Evolutionary conservation across 1,139 yeast species (phyloP).

Genomic region (Saccharomyces pastorianus): DNA sequence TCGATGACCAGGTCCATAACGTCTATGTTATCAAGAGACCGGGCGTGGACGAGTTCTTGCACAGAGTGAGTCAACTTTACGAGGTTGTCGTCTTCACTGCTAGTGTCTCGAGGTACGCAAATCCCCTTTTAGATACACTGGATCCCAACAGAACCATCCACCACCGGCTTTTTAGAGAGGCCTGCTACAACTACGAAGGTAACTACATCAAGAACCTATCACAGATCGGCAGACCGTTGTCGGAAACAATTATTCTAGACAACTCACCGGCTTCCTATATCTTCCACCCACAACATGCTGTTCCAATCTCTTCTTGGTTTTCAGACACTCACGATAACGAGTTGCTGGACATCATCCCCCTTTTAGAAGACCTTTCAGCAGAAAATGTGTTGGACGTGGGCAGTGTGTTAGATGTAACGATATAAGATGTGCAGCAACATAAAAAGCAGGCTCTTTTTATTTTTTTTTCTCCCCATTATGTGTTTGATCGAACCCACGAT

Average conservation of each 20-base stretch:
- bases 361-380: constrained; percentile 73
- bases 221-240: constrained; percentile 85
- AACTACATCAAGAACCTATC: constrained; percentile 89
- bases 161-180: constrained; percentile 87
- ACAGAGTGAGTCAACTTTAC: constrained; percentile 71
- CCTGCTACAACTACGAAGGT: constrained; percentile 75
- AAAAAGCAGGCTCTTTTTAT: too few species aligned
- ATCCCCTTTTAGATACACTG: constrained; percentile 82
- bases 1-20: constrained; percentile 83
- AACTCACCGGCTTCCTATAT: constrained; percentile 96
- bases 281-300: constrained; percentile 95
- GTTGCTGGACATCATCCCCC: constrained; percentile 80
- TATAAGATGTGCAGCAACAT: constrained; percentile 28
- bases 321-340: constrained; percentile 97
- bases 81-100: constrained; percentile 98
- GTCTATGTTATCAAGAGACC: constrained; percentile 96
- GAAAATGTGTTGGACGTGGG: constrained; percentile 69
- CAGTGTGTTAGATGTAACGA: constrained; percentile 68
- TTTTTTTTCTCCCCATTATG: too few species aligned
- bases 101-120: constrained; percentile 89
- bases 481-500: too few species aligned
- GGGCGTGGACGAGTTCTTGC: constrained; percentile 90
- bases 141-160: constrained; percentile 63
- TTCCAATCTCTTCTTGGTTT: constrained; percentile 98
- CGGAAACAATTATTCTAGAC: constrained; percentile 82